Conservation (phyloP, 352 stramenopile species). For the Peronosclerospora sorghi region DNA sequence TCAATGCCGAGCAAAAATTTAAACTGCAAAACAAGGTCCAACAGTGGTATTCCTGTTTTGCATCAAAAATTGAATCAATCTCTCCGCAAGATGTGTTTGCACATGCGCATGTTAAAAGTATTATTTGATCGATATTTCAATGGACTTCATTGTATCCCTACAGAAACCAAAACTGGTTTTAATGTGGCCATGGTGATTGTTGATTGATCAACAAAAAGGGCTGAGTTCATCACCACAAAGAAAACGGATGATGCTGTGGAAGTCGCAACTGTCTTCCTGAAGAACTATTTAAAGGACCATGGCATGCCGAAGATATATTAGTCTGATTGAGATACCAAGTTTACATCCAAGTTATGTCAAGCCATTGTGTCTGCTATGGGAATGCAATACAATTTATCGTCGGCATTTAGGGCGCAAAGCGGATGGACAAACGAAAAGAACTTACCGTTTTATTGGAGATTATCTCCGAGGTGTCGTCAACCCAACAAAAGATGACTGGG, state of each 20-base stretch:
- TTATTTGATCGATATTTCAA: conserved; percentile 5
- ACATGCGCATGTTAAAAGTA: conserved; percentile 4
- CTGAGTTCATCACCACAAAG: not conserved
- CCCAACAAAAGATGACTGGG: not conserved
- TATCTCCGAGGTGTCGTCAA: not conserved
- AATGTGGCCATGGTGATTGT: not conserved
- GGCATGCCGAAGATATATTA: not conserved
- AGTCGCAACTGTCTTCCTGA: not conserved
- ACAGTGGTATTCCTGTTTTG: no score
- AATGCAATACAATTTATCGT: not conserved
- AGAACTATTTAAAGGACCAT: not conserved
- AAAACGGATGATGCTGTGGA: not conserved
- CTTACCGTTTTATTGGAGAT: not conserved
- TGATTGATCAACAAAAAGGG: not conserved
- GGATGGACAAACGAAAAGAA: not conserved
- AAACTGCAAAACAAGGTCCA: no score
- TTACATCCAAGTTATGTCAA: conserved; percentile 2
- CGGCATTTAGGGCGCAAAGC: not conserved
- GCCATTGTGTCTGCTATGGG: not conserved
- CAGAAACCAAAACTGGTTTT: not conserved
- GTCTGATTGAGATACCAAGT: not conserved
- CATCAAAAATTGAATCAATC: no score
- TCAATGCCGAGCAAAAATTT: no score
- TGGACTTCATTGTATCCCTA: conserved; percentile 2
- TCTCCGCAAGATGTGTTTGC: no score